Percentiles rank a stretch among this genome's conserved stretches.
These are phyloP conservation scores for Verticillium zaregamsianum DNA, from an alignment of 2,329 filamentous ascomycete genomes.

Conservation along the genomic window DNA sequence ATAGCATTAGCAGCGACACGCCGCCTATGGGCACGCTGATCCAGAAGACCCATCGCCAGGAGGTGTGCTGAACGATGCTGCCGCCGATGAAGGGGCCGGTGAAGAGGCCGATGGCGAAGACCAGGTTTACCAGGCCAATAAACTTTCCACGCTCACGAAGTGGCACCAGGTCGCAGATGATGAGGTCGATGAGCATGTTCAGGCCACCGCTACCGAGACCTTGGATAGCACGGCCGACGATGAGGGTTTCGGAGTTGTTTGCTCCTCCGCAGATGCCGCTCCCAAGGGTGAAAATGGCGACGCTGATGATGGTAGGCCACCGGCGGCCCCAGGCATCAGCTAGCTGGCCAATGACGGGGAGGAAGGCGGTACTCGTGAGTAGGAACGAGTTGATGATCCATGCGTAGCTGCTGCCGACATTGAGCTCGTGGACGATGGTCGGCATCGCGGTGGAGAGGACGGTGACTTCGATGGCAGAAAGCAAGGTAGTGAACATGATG, in stretches of 20 bases:
- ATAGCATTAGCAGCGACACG: conserved; percentile 13
- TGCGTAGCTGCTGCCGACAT: conserved; percentile 17
- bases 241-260: conserved; percentile 26
- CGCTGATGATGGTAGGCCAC: conserved; percentile 27
- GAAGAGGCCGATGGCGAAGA: conserved; percentile 27
- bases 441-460: conserved; percentile 23
- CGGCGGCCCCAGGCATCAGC: conserved; percentile 38
- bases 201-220: conserved; percentile 31
- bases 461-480: conserved; percentile 17
- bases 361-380: conserved; percentile 49
- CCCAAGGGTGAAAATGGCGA: conserved; percentile 30
- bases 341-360: conserved; percentile 62
- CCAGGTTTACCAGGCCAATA: conserved; percentile 23
- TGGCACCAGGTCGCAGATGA: conserved; percentile 36
- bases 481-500: conserved; percentile 2
- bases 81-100: conserved; percentile 9
- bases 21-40: conserved; percentile 11
- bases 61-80: conserved; percentile 4
- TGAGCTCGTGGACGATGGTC: conserved; percentile 17
- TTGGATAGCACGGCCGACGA: conserved; percentile 26
- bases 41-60: conserved; percentile 13
- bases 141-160: conserved; percentile 39
- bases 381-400: conserved; percentile 23
- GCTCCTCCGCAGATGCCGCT: conserved; percentile 28
- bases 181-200: conserved; percentile 29